These are phyloP conservation scores for Talinum fruticosum DNA, from an alignment of 148 eudicot species.

Conservation along the genomic window DNA sequence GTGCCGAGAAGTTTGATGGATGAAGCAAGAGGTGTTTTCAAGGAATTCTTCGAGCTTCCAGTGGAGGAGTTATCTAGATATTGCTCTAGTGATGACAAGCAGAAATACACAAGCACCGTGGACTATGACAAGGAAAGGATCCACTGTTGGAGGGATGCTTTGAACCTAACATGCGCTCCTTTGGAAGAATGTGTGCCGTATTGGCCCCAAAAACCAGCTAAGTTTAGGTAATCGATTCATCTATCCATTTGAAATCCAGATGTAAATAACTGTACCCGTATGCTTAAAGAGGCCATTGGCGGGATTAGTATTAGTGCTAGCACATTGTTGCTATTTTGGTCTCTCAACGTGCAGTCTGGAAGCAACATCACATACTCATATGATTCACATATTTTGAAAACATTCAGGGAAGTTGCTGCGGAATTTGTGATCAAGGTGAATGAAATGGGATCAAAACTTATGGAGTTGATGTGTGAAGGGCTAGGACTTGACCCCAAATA, in stretches of 20 bases:
- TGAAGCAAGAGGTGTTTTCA: constrained; percentile 34
- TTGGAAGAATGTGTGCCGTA: neutral
- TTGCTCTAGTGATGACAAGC: neutral
- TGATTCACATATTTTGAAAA: too few relatives aligned
- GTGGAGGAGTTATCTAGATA: constrained; percentile 32
- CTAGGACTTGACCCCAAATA: constrained; percentile 13
- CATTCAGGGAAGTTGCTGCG: neutral
- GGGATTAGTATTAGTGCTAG: too few relatives aligned
- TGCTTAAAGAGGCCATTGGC: too few relatives aligned
- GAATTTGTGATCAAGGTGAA: constrained; percentile 1
- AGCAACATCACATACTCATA: too few relatives aligned
- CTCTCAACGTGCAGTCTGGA: neutral
- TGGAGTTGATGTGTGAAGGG: constrained; percentile 27
- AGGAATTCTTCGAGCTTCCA: constrained; percentile 50
- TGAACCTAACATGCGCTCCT: neutral
- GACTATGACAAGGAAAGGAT: neutral
- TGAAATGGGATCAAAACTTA: constrained; percentile 13
- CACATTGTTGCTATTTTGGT: too few relatives aligned
- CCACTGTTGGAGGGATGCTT: neutral
- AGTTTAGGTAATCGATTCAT: neutral
- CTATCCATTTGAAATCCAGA: neutral
- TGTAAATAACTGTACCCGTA: too few relatives aligned
- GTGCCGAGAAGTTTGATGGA: constrained; percentile 25
- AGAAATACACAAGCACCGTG: neutral
- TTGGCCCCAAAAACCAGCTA: neutral